A percentile compares a stretch with the other conserved stretches of the same genome.
phyloP scores from a whole-genome alignment of 371 early-diverging fungal genomes.

The Mucor circinelloides region DNA sequence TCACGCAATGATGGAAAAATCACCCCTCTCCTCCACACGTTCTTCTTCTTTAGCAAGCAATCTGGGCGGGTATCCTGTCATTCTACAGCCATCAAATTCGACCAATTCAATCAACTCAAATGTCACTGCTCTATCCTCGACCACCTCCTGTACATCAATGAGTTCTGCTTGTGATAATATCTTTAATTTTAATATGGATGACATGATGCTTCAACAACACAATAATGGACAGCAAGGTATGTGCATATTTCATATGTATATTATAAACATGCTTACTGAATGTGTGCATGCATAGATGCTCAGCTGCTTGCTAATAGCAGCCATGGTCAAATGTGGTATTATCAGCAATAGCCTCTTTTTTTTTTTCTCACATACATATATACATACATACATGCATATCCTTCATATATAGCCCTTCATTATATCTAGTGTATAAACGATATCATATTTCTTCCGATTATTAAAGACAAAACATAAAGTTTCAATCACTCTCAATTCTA shows the following conservation, averaged over 20 bases:
- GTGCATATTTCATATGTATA: background rate
- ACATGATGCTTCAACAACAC: slow-evolving; percentile 4
- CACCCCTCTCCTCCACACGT: slow-evolving; percentile 7
- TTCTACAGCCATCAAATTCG: slow-evolving; percentile 18
- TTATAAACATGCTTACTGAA: background rate
- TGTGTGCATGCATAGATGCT: background rate
- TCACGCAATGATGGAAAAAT: background rate
- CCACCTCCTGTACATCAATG: slow-evolving; percentile 14
- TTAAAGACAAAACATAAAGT: no score
- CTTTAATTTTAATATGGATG: slow-evolving; percentile 15
- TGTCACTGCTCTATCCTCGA: slow-evolving; percentile 9
- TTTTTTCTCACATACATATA: background rate
- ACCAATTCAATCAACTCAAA: slow-evolving; percentile 14
- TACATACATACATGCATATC: background rate
- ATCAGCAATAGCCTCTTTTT: background rate
- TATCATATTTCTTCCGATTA: no score
- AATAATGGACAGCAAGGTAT: slow-evolving; percentile 10
- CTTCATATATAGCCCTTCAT: no score
- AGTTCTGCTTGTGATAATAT: slow-evolving; percentile 19
- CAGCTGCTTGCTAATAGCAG: background rate
- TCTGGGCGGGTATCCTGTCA: slow-evolving; percentile 4
- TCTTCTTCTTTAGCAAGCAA: slow-evolving; percentile 7
- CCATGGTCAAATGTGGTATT: background rate
- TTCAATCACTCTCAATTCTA: no score
- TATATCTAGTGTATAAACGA: no score